Evolutionary conservation across 208 protist species (phyloP), one percentile per base, ranked within the genome.

Genomic region (Wallacemonas sp.): DNA sequence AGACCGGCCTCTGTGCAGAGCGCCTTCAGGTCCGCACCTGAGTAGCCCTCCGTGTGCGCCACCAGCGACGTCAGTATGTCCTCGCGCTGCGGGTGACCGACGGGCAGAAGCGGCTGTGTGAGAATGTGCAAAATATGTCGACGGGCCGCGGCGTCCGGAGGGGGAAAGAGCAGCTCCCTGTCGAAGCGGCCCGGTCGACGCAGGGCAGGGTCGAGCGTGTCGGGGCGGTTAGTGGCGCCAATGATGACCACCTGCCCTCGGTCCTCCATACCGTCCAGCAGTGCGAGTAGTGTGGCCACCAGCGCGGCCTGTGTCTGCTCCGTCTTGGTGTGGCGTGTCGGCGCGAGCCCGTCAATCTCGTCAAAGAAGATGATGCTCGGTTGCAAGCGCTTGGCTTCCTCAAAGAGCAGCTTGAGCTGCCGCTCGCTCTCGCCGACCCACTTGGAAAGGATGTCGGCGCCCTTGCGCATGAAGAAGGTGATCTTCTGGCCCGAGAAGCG

Each of bases 311-410:
- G 86, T 13, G 87, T 82, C 64, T 93, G 87, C 65, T 93, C 89
- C 24, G 78, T 71, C 65, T 91, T 93, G 15, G 81, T 70, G 73
- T 93, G 84, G 32, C 89, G 78, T 45, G 76, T 71, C 10, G 89
- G 89, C 2, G 83, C 89, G 2, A 99, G 85, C 6, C 98, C 98
- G 82, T 99, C 99, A 19, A 99, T 92, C 81, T 99, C 99, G 81
- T 99, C 99, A 61, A 99, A 98, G 78, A 99, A 99, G 50, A 99
- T 98, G 63, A 99, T 99, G 63, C 97, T 91, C 46, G 97, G 94
- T 66, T 94, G 85, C 39, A 89, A 79, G 24, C 93, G 79, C 60
- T 94, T 76, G 8, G 99, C 98, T 85, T 99, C 89, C 44, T 99
- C 92, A 71, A 99, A 99, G 13, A 99, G 85, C 36, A 89, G 66